These are phyloP conservation scores for Pythium utonaiense DNA, from an alignment of 352 stramenopile genomes.

Conservation along the genomic window DNA sequence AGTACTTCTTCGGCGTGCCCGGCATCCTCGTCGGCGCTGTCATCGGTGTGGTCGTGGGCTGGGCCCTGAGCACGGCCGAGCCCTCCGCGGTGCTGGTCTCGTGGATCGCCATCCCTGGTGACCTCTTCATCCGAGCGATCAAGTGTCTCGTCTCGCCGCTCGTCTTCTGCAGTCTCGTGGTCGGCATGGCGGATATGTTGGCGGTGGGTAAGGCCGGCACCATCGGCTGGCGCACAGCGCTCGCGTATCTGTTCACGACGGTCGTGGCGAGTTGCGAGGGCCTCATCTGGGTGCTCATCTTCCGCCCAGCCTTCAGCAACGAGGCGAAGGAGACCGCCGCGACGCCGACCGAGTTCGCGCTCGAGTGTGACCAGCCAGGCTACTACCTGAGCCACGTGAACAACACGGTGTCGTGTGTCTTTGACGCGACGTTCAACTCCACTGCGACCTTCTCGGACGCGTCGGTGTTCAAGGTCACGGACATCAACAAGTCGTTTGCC, in stretches of 20 bases:
- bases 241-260: slow-evolving; percentile 24
- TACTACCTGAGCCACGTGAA: slow-evolving; percentile 22
- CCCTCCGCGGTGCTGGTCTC: slow-evolving; percentile 13
- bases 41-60: slow-evolving; percentile 16
- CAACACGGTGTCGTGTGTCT: slow-evolving; percentile 15
- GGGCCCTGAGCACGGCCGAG: slow-evolving; percentile 1
- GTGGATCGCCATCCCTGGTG: slow-evolving; percentile 39
- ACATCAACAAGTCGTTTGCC: slow-evolving; percentile 24
- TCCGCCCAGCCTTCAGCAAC: slow-evolving; percentile 15
- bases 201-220: slow-evolving; percentile 27
- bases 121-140: slow-evolving; percentile 41
- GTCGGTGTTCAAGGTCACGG: slow-evolving; percentile 19
- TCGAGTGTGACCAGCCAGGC: slow-evolving; percentile 14
- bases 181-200: slow-evolving; percentile 36
- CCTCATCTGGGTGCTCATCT: slow-evolving; percentile 18
- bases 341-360: slow-evolving; percentile 12
- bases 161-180: slow-evolving; percentile 37
- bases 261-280: slow-evolving; percentile 14
- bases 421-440: slow-evolving; percentile 13
- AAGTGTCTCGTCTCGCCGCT: slow-evolving; percentile 44
- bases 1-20: slow-evolving; percentile 18
- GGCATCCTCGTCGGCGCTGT: slow-evolving; percentile 20
- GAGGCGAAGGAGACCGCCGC: not conserved
- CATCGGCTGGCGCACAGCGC: slow-evolving; percentile 30
- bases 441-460: slow-evolving; percentile 4